phyloP scores from a whole-genome alignment of 2,329 filamentous ascomycete genomes.

The Fonsecaea pedrosoi region DNA sequence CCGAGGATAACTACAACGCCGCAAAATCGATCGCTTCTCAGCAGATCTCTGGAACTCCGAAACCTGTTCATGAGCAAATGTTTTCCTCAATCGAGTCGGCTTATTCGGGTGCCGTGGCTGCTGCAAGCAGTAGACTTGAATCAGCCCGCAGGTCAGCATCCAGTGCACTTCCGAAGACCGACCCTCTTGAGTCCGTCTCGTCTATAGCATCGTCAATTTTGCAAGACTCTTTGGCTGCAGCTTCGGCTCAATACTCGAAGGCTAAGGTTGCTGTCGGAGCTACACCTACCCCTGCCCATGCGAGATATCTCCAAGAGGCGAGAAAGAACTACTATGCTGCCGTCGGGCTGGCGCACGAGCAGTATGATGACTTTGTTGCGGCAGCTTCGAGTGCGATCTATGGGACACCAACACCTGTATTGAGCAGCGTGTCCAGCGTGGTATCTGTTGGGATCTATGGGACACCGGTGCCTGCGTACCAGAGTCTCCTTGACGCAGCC shows the following conservation, averaged over 20 bases:
- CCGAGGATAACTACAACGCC: constrained; percentile 71
- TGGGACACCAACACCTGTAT: constrained; percentile 66
- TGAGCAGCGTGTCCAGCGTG: constrained; percentile 51
- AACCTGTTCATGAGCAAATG: constrained; percentile 73
- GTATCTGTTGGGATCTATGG: constrained; percentile 65
- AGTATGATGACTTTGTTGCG: constrained; percentile 76
- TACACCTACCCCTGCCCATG: constrained; percentile 64
- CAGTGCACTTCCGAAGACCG: constrained; percentile 49
- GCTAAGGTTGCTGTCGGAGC: constrained; percentile 71
- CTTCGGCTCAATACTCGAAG: constrained; percentile 73
- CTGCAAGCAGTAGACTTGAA: constrained; percentile 66
- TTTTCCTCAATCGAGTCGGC: constrained; percentile 71
- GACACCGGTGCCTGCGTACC: constrained; percentile 52
- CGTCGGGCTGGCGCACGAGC: constrained; percentile 76
- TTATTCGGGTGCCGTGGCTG: constrained; percentile 69
- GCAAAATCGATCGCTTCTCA: constrained; percentile 72
- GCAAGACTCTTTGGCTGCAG: constrained; percentile 72
- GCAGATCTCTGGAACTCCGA: constrained; percentile 71
- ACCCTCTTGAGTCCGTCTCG: constrained; percentile 63
- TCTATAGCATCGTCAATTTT: constrained; percentile 74
- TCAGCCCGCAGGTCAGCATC: constrained; percentile 63
- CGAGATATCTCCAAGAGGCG: constrained; percentile 64
- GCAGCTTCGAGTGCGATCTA: constrained; percentile 74
- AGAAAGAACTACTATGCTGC: constrained; percentile 77
- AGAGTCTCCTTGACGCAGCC: constrained; percentile 48